Evolutionary conservation across 768 basidiomycete species (phyloP).

Genomic region (Termitomyces sp.): DNA sequence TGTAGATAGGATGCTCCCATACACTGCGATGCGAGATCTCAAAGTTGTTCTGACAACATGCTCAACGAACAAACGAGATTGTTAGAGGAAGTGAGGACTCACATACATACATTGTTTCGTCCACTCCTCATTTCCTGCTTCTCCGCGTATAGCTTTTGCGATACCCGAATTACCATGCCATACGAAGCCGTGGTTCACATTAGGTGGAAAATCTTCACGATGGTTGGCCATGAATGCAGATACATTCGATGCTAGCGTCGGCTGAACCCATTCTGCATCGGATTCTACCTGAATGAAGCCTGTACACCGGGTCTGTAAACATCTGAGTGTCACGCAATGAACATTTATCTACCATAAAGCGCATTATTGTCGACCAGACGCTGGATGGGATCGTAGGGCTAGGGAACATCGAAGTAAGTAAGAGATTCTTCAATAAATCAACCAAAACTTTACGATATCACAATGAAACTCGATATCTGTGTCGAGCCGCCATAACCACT

Average conservation of each 20-base stretch:
- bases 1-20: conserved; percentile 23
- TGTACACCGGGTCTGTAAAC: neutral
- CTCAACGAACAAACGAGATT: neutral
- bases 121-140: conserved; percentile 24
- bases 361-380: conserved; percentile 20
- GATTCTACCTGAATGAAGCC: conserved; percentile 25
- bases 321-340: neutral
- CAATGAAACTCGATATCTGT: conserved; percentile 30
- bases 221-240: conserved; percentile 19
- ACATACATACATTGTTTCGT: conserved; percentile 26
- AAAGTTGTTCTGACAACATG: conserved; percentile 23
- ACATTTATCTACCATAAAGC: conserved; percentile 19
- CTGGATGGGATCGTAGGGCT: conserved; percentile 28
- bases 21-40: conserved; percentile 27
- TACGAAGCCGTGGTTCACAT: conserved; percentile 23
- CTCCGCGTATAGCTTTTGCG: conserved; percentile 21
- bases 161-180: conserved; percentile 19
- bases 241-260: conserved; percentile 23
- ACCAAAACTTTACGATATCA: conserved; percentile 20
- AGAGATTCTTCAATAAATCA: neutral
- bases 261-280: conserved; percentile 26
- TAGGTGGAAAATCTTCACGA: conserved; percentile 11
- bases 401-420: neutral
- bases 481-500: conserved; percentile 28
- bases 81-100: conserved; percentile 9